Conservation (phyloP, 108 stramenopile species). For the Nitzschia sp. region DNA sequence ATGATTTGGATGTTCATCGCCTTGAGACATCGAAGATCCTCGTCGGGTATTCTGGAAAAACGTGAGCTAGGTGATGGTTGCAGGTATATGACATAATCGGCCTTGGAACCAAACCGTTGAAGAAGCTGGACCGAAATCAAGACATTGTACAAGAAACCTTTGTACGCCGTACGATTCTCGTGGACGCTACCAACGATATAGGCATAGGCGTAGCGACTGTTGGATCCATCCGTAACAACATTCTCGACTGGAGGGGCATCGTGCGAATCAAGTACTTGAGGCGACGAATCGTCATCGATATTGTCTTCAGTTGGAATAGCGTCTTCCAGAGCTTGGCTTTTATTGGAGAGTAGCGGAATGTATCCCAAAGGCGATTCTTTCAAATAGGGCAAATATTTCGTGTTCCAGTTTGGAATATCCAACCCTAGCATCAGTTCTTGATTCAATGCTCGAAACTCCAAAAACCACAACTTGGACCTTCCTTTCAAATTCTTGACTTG, state of each 20-base stretch:
- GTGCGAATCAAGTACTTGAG: neutral
- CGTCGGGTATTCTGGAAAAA: conserved; percentile 24
- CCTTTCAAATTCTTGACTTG: neutral
- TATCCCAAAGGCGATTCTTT: conserved; percentile 15
- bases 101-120: conserved; percentile 28
- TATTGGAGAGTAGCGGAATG: too few relatives aligned
- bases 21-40: conserved; percentile 16
- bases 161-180: neutral
- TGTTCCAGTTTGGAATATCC: conserved; percentile 16
- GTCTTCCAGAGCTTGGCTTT: too few relatives aligned
- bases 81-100: conserved; percentile 38
- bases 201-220: conserved; percentile 34
- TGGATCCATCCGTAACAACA: neutral
- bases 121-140: conserved; percentile 38
- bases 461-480: conserved; percentile 6
- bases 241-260: neutral
- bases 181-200: conserved; percentile 37
- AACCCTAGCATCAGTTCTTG: neutral
- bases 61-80: conserved; percentile 36
- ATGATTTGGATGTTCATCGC: conserved; percentile 32
- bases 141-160: conserved; percentile 45
- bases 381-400: conserved; percentile 9
- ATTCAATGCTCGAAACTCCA: conserved; percentile 12
- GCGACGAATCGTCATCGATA: neutral
- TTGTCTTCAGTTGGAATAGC: neutral